Percentiles rank a stretch among this genome's conserved stretches.
Evolutionary conservation across 2,329 filamentous ascomycete genomes (phyloP).

Genomic region (Westerdykella aurantiaca): DNA sequence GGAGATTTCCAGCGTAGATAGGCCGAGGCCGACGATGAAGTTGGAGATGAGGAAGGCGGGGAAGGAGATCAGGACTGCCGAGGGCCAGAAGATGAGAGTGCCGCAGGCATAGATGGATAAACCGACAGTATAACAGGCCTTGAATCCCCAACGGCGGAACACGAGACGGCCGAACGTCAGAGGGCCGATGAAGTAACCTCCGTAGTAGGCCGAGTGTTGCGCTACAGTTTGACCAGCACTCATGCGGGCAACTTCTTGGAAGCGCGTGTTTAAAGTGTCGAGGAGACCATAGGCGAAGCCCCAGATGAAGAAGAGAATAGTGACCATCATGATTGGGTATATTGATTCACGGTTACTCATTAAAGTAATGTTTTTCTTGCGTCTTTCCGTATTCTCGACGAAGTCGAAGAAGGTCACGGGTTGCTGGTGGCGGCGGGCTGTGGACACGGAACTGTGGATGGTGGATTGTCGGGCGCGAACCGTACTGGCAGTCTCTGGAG

Average conservation of each 20-base stretch:
- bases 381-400: conserved; percentile 56
- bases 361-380: conserved; percentile 65
- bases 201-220: conserved; percentile 65
- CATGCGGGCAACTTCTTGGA: conserved; percentile 59
- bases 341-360: conserved; percentile 59
- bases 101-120: conserved; percentile 59
- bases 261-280: conserved; percentile 70
- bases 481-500: conserved; percentile 40
- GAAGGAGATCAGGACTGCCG: conserved; percentile 57
- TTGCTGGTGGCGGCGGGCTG: conserved; percentile 16
- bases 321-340: conserved; percentile 68
- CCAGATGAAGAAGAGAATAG: conserved; percentile 81
- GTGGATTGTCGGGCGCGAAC: conserved; percentile 36
- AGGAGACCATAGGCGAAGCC: conserved; percentile 85
- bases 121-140: conserved; percentile 55
- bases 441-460: conserved; percentile 21
- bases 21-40: conserved; percentile 56
- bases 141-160: conserved; percentile 57
- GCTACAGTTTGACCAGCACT: conserved; percentile 58
- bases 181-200: conserved; percentile 64
- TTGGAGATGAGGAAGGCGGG: conserved; percentile 57
- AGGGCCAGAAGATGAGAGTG: conserved; percentile 59
- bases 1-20: conserved; percentile 55
- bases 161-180: conserved; percentile 58
- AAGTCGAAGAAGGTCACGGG: conserved; percentile 65